Evolutionary conservation across 2,329 filamentous ascomycete species (phyloP).

Genomic region (Diaporthe ilicicola): DNA sequence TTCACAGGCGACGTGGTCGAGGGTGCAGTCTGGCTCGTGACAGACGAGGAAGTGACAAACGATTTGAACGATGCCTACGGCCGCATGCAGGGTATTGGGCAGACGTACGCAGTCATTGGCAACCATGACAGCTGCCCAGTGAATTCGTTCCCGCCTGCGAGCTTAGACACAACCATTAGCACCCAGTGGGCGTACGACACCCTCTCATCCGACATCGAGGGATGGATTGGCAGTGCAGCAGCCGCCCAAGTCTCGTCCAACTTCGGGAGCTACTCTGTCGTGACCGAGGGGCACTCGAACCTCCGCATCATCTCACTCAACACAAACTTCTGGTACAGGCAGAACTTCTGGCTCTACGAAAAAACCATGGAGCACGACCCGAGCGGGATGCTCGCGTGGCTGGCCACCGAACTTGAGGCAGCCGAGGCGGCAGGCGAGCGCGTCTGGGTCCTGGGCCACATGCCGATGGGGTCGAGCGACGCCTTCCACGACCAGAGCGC

Average conservation of each 20-base stretch:
- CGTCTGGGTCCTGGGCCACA: constrained; percentile 67
- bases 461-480: constrained; percentile 59
- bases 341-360: constrained; percentile 65
- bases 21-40: constrained; percentile 58
- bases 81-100: constrained; percentile 51
- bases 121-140: constrained; percentile 65
- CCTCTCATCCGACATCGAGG: constrained; percentile 55
- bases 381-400: constrained; percentile 60
- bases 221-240: constrained; percentile 52
- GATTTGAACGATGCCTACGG: constrained; percentile 55
- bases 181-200: constrained; percentile 63
- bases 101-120: constrained; percentile 58
- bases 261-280: constrained; percentile 60
- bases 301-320: constrained; percentile 67
- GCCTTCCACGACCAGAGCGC: constrained; percentile 58
- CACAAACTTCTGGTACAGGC: constrained; percentile 67
- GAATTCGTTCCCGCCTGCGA: constrained; percentile 58
- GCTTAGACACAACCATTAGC: constrained; percentile 41
- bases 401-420: constrained; percentile 60
- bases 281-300: constrained; percentile 49
- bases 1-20: constrained; percentile 69
- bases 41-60: constrained; percentile 40
- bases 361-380: constrained; percentile 60
- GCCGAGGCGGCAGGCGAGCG: constrained; percentile 61
- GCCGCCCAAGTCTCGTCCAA: constrained; percentile 46